Conservation (phyloP, 2,329 filamentous ascomycete species). For the Cladophialophora chaetospira region DNA sequence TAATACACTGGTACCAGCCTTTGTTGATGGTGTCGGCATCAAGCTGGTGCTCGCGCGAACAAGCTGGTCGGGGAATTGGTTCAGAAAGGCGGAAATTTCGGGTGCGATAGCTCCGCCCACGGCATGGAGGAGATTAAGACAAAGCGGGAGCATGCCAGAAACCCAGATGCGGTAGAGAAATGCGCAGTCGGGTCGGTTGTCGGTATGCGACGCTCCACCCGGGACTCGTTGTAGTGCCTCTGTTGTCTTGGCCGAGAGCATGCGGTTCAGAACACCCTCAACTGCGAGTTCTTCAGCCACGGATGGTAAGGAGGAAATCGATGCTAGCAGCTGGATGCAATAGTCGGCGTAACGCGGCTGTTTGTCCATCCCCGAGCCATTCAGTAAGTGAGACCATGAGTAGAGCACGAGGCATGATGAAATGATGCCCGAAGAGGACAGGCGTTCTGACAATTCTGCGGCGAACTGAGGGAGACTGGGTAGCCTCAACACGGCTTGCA, state of each 20-base stretch:
- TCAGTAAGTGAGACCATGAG: constrained; percentile 87
- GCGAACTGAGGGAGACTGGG: constrained; percentile 73
- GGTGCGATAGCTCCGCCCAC: constrained; percentile 79
- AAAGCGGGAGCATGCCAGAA: constrained; percentile 80
- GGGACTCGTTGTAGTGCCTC: constrained; percentile 67
- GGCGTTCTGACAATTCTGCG: constrained; percentile 69
- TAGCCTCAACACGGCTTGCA: constrained; percentile 80
- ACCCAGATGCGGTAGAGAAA: constrained; percentile 90
- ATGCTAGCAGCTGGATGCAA: constrained; percentile 83
- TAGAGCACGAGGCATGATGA: constrained; percentile 85
- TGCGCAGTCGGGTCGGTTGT: constrained; percentile 65
- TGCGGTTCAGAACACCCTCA: constrained; percentile 76
- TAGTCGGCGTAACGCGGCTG: constrained; percentile 85
- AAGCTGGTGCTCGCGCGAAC: constrained; percentile 71
- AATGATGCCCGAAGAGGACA: constrained; percentile 66
- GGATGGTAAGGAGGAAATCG: constrained; percentile 76
- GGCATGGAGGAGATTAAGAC: constrained; percentile 81
- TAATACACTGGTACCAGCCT: constrained; percentile 45
- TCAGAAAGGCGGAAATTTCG: constrained; percentile 84
- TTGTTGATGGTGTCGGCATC: constrained; percentile 51
- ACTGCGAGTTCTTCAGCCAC: constrained; percentile 89
- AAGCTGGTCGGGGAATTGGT: constrained; percentile 82
- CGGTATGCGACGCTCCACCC: constrained; percentile 75
- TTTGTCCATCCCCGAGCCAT: constrained; percentile 65
- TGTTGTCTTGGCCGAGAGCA: constrained; percentile 77